A percentile compares a stretch with the other conserved stretches of the same genome.
These are phyloP conservation scores for Bauhinia variegata DNA, from an alignment of 306 rosid species.

Conservation along the genomic window DNA sequence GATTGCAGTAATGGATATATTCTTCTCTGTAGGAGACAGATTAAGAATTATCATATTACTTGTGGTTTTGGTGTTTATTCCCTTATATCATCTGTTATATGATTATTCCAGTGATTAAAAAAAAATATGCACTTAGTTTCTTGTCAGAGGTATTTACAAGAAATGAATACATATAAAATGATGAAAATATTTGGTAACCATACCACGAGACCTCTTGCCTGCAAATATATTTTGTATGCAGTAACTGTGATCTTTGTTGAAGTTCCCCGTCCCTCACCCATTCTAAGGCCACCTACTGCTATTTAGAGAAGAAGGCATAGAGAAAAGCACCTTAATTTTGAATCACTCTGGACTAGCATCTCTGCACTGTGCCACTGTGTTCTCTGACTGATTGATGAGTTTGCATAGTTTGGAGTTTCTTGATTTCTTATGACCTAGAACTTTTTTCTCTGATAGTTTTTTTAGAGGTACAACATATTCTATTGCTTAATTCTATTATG, in stretches of 20 bases:
- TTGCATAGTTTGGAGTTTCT: constrained; percentile 24
- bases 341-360: constrained; percentile 12
- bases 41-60: too few relatives aligned
- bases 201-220: neutral
- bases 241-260: neutral
- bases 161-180: too few relatives aligned
- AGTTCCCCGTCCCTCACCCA: neutral
- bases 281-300: constrained; percentile 18
- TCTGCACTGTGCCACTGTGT: neutral
- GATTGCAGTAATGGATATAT: too few relatives aligned
- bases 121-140: too few relatives aligned
- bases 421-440: constrained; percentile 6
- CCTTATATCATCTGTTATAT: too few relatives aligned
- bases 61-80: too few relatives aligned
- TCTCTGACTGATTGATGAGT: constrained; percentile 25
- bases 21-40: too few relatives aligned
- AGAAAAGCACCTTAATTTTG: constrained; percentile 10
- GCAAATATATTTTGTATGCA: neutral
- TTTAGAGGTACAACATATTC: constrained; percentile 13
- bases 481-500: neutral
- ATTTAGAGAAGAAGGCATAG: constrained; percentile 17
- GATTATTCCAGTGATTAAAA: too few relatives aligned
- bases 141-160: too few relatives aligned
- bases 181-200: too few relatives aligned
- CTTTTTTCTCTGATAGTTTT: constrained; percentile 22